These are phyloP conservation scores for Leucoagaricus sp. DNA, from an alignment of 1,284 basidiomycete genomes.

Conservation along the genomic window DNA sequence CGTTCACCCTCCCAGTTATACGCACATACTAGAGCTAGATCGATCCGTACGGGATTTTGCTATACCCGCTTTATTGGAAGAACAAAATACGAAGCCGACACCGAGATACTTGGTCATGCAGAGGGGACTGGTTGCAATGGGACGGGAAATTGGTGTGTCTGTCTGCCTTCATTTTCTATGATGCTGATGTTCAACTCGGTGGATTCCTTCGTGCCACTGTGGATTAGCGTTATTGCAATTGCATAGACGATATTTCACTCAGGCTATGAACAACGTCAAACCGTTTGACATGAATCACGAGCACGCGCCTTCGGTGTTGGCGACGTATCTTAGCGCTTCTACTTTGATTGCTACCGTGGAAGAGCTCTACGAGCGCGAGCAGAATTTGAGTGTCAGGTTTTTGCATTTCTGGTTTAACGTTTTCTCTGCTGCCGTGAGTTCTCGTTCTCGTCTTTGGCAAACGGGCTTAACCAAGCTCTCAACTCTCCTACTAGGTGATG, in stretches of 20 bases:
- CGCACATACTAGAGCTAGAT: slow-evolving; percentile 58
- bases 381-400: slow-evolving; percentile 64
- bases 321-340: slow-evolving; percentile 67
- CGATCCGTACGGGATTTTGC: slow-evolving; percentile 59
- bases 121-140: slow-evolving; percentile 62
- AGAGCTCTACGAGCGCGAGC: slow-evolving; percentile 60
- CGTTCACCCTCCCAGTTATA: slow-evolving; percentile 52
- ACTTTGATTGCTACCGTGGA: slow-evolving; percentile 63
- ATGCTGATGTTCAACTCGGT: slow-evolving; percentile 10
- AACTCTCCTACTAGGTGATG: too few relatives aligned
- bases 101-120: slow-evolving; percentile 66
- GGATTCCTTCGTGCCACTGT: too few relatives aligned
- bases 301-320: slow-evolving; percentile 71
- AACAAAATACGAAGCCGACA: slow-evolving; percentile 37
- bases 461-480: too few relatives aligned
- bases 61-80: slow-evolving; percentile 56
- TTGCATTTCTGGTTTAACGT: slow-evolving; percentile 80
- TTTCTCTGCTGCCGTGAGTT: slow-evolving; percentile 73
- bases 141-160: slow-evolving; percentile 65
- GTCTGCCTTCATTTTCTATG: slow-evolving; percentile 6
- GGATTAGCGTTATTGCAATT: slow-evolving; percentile 69
- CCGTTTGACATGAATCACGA: slow-evolving; percentile 64
- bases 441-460: neutral
- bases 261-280: slow-evolving; percentile 61
- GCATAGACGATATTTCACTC: slow-evolving; percentile 74